phyloP scores from a whole-genome alignment of 1,284 basidiomycete genomes.

The Gomphus bonarii region DNA sequence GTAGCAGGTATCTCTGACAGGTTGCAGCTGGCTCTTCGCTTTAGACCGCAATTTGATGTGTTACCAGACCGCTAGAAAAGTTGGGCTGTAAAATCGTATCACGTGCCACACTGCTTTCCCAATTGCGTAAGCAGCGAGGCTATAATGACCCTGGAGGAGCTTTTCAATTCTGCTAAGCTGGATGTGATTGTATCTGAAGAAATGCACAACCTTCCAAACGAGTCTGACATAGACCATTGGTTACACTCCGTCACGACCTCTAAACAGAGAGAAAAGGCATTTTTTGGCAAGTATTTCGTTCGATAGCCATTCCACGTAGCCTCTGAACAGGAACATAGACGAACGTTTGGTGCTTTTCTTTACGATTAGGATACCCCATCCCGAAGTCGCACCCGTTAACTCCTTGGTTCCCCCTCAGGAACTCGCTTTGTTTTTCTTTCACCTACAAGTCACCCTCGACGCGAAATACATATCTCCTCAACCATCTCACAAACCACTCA shows the following conservation, averaged over 20 bases:
- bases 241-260: slow-evolving; percentile 30
- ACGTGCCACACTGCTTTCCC: too few species aligned
- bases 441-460: slow-evolving; percentile 69
- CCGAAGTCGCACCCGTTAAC: slow-evolving; percentile 25
- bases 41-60: too few species aligned
- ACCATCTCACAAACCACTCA: slow-evolving; percentile 18
- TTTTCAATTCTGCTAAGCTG: slow-evolving; percentile 54
- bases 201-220: slow-evolving; percentile 43
- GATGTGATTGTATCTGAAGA: slow-evolving; percentile 59
- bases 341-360: slow-evolving; percentile 69
- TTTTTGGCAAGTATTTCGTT: slow-evolving; percentile 51
- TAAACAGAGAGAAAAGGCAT: slow-evolving; percentile 47
- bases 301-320: slow-evolving; percentile 11
- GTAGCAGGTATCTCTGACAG: too few species aligned
- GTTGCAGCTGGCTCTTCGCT: too few species aligned
- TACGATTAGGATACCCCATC: slow-evolving; percentile 39
- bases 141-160: slow-evolving; percentile 31
- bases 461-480: slow-evolving; percentile 68
- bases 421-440: slow-evolving; percentile 55
- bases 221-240: slow-evolving; percentile 41
- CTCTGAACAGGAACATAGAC: slow-evolving; percentile 31
- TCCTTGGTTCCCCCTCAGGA: slow-evolving; percentile 37
- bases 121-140: not conserved
- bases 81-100: too few species aligned
- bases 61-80: too few species aligned